phyloP scores from a whole-genome alignment of 2,329 filamentous ascomycete genomes.

The Fusarium newnesense region DNA sequence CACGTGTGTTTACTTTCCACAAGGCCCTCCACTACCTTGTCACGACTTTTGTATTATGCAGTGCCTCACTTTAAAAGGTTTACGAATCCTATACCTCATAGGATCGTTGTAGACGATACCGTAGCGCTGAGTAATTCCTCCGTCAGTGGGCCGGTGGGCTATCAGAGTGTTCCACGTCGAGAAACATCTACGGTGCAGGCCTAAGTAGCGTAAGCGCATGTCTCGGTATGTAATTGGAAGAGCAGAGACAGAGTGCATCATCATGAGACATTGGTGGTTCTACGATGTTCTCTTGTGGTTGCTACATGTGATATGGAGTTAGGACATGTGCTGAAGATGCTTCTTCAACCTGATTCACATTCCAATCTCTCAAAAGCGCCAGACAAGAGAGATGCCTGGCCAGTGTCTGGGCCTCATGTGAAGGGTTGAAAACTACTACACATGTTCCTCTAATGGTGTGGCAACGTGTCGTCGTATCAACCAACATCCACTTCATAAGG shows the following conservation, averaged over 20 bases:
- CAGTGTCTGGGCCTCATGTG: not conserved
- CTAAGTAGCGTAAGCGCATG: not conserved
- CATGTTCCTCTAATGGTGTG: not conserved
- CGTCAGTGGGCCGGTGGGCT: slow-evolving; percentile 11
- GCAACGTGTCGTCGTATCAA: not conserved
- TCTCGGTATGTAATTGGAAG: not conserved
- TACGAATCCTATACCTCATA: slow-evolving; percentile 1
- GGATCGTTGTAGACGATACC: not conserved
- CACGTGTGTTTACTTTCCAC: slow-evolving; percentile 30
- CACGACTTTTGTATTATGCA: slow-evolving; percentile 3
- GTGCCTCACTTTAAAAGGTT: slow-evolving; percentile 4
- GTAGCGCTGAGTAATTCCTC: slow-evolving; percentile 2
- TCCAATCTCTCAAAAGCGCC: not conserved
- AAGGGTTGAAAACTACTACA: not conserved
- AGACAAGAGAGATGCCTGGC: not conserved
- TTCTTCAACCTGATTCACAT: not conserved
- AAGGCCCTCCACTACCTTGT: slow-evolving; percentile 8
- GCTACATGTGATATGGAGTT: not conserved
- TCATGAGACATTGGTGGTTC: not conserved
- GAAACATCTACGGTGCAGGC: not conserved
- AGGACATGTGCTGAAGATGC: not conserved
- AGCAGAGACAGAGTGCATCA: not conserved
- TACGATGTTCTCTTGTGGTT: not conserved
- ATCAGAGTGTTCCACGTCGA: slow-evolving; percentile 14
- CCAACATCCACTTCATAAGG: not conserved